Conservation (phyloP, 2,329 filamentous ascomycete genomes). For the Botrytis galanthina region DNA sequence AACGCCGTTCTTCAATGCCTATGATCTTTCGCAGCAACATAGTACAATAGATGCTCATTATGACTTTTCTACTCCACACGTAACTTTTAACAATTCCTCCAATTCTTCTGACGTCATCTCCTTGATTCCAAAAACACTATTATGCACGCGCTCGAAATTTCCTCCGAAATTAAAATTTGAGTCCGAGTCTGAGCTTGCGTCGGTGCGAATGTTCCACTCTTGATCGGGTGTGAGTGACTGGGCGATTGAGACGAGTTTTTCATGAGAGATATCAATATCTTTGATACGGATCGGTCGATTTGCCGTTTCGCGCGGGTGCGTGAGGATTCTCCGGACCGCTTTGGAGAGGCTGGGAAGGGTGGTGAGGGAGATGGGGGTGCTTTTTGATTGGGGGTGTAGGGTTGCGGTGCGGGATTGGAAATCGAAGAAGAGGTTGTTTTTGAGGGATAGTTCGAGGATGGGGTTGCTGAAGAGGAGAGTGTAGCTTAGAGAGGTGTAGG, state of each 20-base stretch:
- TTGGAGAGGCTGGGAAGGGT: constrained; percentile 28
- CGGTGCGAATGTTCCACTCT: constrained; percentile 27
- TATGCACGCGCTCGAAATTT: constrained; percentile 42
- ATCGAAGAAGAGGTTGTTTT: constrained; percentile 46
- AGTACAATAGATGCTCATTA: not conserved
- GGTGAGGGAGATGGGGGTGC: not conserved
- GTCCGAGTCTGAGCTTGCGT: constrained; percentile 21
- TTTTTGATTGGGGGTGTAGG: not conserved
- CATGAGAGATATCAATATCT: constrained; percentile 42
- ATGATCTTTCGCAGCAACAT: not conserved
- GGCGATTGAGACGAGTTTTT: constrained; percentile 25
- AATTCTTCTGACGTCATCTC: constrained; percentile 54
- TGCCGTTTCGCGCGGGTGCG: constrained; percentile 50
- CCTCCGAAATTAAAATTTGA: constrained; percentile 33
- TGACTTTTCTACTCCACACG: not conserved
- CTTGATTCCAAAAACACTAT: constrained; percentile 67
- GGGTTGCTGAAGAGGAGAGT: constrained; percentile 10
- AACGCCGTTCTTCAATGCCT: not conserved
- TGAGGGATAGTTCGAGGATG: constrained; percentile 40
- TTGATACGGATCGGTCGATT: constrained; percentile 50
- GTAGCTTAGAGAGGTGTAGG: constrained; percentile 39
- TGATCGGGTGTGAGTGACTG: constrained; percentile 27
- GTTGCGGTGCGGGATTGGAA: constrained; percentile 34
- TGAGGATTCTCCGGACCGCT: constrained; percentile 49
- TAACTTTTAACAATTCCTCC: constrained; percentile 25